Percentiles rank a stretch among this genome's conserved stretches.
phyloP scores from a whole-genome alignment of 805 yeast species.

The Wickerhamiella sorbophila region DNA sequence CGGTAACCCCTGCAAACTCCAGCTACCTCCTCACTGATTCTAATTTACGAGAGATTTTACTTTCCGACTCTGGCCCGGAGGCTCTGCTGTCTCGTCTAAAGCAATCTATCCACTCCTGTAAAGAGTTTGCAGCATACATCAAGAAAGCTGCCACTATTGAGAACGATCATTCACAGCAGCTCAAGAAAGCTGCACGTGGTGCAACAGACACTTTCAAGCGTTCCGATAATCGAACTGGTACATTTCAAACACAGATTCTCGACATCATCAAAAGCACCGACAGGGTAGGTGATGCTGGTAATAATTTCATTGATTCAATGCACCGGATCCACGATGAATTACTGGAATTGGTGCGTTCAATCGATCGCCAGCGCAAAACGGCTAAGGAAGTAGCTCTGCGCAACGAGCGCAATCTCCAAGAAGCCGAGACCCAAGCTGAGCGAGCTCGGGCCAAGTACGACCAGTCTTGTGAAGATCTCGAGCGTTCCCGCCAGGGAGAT shows the following conservation, averaged over 20 bases:
- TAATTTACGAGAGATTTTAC: constrained; percentile 23
- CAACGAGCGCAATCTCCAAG: constrained; percentile 71
- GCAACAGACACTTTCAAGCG: constrained; percentile 37
- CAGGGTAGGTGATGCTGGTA: constrained; percentile 52
- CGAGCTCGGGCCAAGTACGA: constrained; percentile 72
- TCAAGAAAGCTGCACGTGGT: constrained; percentile 53
- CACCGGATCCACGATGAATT: constrained; percentile 80
- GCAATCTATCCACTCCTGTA: constrained; percentile 67
- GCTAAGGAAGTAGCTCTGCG: constrained; percentile 71
- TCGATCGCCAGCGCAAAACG: constrained; percentile 57
- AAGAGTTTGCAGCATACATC: constrained; percentile 67
- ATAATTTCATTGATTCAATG: constrained; percentile 63
- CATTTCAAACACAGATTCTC: constrained; percentile 53
- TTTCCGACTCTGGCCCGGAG: constrained; percentile 46
- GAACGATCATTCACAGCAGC: constrained; percentile 60
- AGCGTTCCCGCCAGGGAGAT: constrained; percentile 63
- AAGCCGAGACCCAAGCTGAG: constrained; percentile 70
- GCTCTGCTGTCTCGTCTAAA: constrained; percentile 58
- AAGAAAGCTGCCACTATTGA: constrained; percentile 67
- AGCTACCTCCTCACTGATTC: constrained; percentile 24
- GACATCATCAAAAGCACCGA: constrained; percentile 67
- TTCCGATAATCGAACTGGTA: constrained; percentile 40
- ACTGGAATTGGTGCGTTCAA: constrained; percentile 49
- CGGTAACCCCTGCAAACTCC: constrained; percentile 14
- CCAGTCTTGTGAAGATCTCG: constrained; percentile 74